Evolutionary conservation across 768 basidiomycete genomes (phyloP), one percentile per base, ranked within the genome.

Genomic region (Mycena vitilis): DNA sequence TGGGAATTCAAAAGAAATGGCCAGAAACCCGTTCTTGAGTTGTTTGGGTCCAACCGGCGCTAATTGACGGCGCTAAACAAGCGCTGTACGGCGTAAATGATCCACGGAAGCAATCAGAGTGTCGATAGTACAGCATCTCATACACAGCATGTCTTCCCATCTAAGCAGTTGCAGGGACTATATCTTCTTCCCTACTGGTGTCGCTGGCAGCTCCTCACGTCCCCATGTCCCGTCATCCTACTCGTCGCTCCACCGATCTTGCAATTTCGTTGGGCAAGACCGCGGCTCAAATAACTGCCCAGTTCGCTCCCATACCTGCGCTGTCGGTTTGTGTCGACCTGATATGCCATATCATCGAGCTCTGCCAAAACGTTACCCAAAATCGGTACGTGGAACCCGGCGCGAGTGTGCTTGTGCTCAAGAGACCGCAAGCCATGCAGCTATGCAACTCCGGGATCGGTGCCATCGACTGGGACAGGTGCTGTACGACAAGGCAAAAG

Each of bases 221-320:
- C 53, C 1, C 18, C 59, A 57, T 61, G 63, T 37, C 36, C 0
- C 54, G 30, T 16, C 48, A 23, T 56, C 59, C 59, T 34, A 37
- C 56, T 12, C 68, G 63, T 40, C 45, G 64, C 30, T 18, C 59
- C 7, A 65, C 68, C 13, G 54, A 56, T 56, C 8, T 69, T 22
- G 63, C 53, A 1, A 2, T 62, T 18, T 69, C 68, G 0, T 47
- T 75, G 48, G 82, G 82, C 44, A 80, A 79, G 61, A 81, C 80
- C 5, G 75, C 76, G 13, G 83, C 84, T 9, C 84, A 87, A 71
- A 77, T 84, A 2, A 77, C 85, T 20, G 85, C 87, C 23, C 76
- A 84, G 59, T 81, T 86, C 57, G 75, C 81, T 25, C 84, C 86
- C 12, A 76, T 88, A 9, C 88, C 88, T 37, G 86, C 81, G 56